These are phyloP conservation scores for Torulaspora indica DNA, from an alignment of 805 yeast genomes.

Conservation along the genomic window DNA sequence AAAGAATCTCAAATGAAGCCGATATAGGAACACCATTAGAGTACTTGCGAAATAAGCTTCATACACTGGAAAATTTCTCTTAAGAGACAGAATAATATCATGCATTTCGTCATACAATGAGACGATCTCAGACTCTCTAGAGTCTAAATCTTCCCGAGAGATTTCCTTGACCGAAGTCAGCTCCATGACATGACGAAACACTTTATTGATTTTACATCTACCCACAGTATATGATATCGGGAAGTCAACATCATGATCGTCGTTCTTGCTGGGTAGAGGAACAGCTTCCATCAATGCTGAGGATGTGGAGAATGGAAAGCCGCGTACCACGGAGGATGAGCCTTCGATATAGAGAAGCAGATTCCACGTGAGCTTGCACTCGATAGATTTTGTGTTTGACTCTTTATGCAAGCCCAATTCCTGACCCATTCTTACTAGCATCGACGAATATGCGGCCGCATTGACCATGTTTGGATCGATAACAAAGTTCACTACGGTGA, in stretches of 20 bases:
- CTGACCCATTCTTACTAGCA: conserved; percentile 29
- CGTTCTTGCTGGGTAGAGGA: conserved; percentile 9
- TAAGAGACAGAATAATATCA: conserved; percentile 11
- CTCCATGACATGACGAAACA: conserved; percentile 24
- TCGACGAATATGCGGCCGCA: conserved; percentile 24
- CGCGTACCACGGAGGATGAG: conserved; percentile 32
- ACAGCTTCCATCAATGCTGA: conserved; percentile 12
- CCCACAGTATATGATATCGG: conserved; percentile 26
- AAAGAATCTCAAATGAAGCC: conserved; percentile 25
- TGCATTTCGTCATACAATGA: conserved; percentile 15
- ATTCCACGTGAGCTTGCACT: conserved; percentile 22
- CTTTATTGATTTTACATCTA: conserved; percentile 22
- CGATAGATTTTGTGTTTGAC: background rate
- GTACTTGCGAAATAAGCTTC: conserved; percentile 26
- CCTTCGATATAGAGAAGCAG: conserved; percentile 29
- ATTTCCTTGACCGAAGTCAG: conserved; percentile 11
- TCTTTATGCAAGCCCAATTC: conserved; percentile 24
- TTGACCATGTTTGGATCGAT: conserved; percentile 32
- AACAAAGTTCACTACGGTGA: conserved; percentile 24
- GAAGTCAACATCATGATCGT: background rate
- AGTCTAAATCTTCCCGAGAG: conserved; percentile 6
- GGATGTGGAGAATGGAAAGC: conserved; percentile 25
- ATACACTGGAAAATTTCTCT: conserved; percentile 3
- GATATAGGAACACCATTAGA: conserved; percentile 23
- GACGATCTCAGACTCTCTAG: conserved; percentile 6